A percentile compares a stretch with the other conserved stretches of the same genome.
These are phyloP conservation scores for Colletotrichum sp. DNA, from an alignment of 2,329 filamentous ascomycete species.

Conservation along the genomic window DNA sequence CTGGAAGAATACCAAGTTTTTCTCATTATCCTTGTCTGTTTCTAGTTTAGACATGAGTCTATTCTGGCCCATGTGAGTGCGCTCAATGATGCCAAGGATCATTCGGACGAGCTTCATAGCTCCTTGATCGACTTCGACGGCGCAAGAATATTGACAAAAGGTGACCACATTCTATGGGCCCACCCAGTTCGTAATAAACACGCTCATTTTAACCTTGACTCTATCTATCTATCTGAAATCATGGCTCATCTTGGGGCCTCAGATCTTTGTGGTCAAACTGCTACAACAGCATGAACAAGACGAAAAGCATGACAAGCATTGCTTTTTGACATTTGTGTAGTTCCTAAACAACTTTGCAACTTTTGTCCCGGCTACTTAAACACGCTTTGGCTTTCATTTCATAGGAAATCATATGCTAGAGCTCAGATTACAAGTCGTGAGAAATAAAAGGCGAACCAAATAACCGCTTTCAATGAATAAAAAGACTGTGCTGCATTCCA, in stretches of 20 bases:
- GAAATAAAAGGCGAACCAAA: not conserved
- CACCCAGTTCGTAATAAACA: too few relatives aligned
- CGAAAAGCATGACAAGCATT: too few relatives aligned
- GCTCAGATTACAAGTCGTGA: not conserved
- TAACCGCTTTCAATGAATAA: not conserved
- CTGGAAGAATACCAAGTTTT: not conserved
- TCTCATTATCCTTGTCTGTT: not conserved
- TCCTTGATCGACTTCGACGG: not conserved
- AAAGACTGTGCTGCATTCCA: too few relatives aligned
- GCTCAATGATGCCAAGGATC: not conserved
- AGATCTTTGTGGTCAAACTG: too few relatives aligned
- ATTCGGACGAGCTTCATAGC: not conserved
- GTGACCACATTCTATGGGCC: not conserved
- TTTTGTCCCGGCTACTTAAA: too few relatives aligned
- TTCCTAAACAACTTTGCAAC: too few relatives aligned
- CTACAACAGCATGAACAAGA: too few relatives aligned
- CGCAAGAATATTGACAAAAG: not conserved
- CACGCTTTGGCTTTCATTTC: not conserved
- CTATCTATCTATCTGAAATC: too few relatives aligned
- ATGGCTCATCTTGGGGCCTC: too few relatives aligned
- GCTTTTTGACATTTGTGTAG: too few relatives aligned
- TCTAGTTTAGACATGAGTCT: accelerated
- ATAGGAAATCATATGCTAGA: not conserved
- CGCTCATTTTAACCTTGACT: too few relatives aligned
- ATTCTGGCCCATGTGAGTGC: not conserved